Evolutionary conservation across 2,329 filamentous ascomycete genomes (phyloP).

Genomic region (Colletotrichum salicis): DNA sequence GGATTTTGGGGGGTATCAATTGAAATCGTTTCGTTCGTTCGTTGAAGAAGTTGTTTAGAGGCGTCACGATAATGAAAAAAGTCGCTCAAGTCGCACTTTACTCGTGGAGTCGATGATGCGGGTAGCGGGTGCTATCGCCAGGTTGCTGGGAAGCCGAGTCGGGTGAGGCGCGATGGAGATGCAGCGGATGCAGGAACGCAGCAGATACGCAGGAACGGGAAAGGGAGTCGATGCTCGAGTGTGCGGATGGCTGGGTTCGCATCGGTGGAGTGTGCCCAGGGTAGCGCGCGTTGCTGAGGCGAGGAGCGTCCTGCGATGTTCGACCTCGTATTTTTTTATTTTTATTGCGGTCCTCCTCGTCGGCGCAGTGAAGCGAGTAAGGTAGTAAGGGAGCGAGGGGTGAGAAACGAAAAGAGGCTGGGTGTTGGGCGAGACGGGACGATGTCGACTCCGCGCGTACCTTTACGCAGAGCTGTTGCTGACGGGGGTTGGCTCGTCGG

Average conservation of each 20-base stretch:
- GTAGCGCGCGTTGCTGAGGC: constrained; percentile 39
- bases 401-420: constrained; percentile 30
- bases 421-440: constrained; percentile 30
- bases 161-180: constrained; percentile 29
- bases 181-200: constrained; percentile 36
- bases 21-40: constrained; percentile 28
- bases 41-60: background rate
- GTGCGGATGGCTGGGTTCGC: constrained; percentile 57
- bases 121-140: constrained; percentile 20
- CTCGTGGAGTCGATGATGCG: constrained; percentile 22
- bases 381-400: constrained; percentile 31
- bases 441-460: constrained; percentile 30
- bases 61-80: constrained; percentile 17
- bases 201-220: constrained; percentile 40
- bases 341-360: constrained; percentile 41
- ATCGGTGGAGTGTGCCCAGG: constrained; percentile 49
- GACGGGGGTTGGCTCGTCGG: constrained; percentile 33
- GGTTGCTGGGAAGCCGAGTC: constrained; percentile 20
- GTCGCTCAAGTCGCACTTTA: background rate
- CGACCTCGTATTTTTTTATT: constrained; percentile 52
- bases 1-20: constrained; percentile 9
- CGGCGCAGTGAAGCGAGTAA: constrained; percentile 32
- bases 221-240: constrained; percentile 48
- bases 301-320: constrained; percentile 42
- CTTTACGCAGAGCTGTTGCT: constrained; percentile 19